Evolutionary conservation across 2,329 filamentous ascomycete genomes (phyloP).

Genomic region (Aspergillus tamarii): DNA sequence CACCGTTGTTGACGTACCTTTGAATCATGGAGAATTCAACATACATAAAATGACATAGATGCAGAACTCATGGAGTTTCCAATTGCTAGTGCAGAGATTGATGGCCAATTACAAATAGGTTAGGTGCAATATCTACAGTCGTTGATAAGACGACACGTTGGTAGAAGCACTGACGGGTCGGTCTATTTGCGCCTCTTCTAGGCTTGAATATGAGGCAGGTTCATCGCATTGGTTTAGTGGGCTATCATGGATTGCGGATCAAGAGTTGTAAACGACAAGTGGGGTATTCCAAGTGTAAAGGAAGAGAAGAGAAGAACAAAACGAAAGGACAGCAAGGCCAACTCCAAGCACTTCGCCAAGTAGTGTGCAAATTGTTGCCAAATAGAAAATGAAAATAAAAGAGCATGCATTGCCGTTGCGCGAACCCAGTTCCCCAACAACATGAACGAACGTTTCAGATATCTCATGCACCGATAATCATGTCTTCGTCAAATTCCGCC

Average conservation of each 20-base stretch:
- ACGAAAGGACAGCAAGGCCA: slow-evolving; percentile 1
- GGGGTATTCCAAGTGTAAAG: slow-evolving; percentile 13
- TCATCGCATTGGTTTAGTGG: slow-evolving; percentile 4
- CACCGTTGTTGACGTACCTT: not conserved
- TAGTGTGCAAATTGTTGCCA: slow-evolving; percentile 13
- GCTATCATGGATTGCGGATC: not conserved
- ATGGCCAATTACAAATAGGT: not conserved
- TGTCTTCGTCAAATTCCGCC: slow-evolving; percentile 39
- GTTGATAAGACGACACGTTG: not conserved
- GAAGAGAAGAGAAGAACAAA: slow-evolving; percentile 12
- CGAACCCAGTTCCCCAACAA: not conserved
- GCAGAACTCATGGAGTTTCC: not conserved
- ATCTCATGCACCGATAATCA: slow-evolving; percentile 28
- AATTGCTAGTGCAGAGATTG: not conserved
- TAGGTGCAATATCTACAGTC: not conserved
- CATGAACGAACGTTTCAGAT: slow-evolving; percentile 9
- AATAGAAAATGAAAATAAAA: slow-evolving; percentile 12
- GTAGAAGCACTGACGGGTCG: not conserved
- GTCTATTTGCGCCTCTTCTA: not conserved
- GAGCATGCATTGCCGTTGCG: not conserved
- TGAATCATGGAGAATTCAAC: not conserved
- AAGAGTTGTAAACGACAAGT: slow-evolving; percentile 1
- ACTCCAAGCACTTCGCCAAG: slow-evolving; percentile 14
- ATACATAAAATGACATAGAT: not conserved
- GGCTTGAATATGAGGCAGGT: not conserved